Evolutionary conservation across 495 filamentous ascomycete species (phyloP).

Genomic region (Penicillium coffeae): DNA sequence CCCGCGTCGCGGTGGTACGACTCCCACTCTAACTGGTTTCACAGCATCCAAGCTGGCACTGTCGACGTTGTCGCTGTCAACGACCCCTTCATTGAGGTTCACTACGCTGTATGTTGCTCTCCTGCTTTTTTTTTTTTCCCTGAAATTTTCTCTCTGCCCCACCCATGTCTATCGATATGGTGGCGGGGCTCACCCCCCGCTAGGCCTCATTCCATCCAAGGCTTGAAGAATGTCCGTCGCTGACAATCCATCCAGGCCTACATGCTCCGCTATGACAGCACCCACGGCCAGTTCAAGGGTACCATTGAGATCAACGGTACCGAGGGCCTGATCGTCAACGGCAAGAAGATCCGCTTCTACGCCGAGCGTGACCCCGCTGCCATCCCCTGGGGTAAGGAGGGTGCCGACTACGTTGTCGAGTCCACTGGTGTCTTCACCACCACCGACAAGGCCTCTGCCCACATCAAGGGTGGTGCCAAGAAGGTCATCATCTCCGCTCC

Average conservation of each 20-base stretch:
- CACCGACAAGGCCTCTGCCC: conserved; percentile 87
- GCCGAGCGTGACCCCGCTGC: conserved; percentile 81
- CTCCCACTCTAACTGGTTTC: conserved; percentile 31
- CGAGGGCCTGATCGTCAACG: conserved; percentile 81
- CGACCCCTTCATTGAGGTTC: conserved; percentile 97
- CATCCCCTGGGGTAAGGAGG: conserved; percentile 89
- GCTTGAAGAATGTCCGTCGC: too few relatives aligned
- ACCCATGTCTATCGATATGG: too few relatives aligned
- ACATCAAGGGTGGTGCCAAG: conserved; percentile 99
- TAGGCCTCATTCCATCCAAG: not conserved
- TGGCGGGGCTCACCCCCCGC: too few relatives aligned
- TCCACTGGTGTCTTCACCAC: conserved; percentile 99
- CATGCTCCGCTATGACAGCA: conserved; percentile 99
- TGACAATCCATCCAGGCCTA: conserved; percentile 80
- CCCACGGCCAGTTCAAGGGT: conserved; percentile 96
- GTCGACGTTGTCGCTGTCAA: conserved; percentile 94
- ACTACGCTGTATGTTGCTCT: conserved; percentile 81
- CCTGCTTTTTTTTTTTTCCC: not conserved
- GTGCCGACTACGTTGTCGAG: conserved; percentile 95
- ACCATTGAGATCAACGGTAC: conserved; percentile 64
- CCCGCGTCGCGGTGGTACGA: conserved; percentile 5
- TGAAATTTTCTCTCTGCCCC: too few relatives aligned
- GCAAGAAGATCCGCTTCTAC: conserved; percentile 96
- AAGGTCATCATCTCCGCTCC: conserved; percentile 99
- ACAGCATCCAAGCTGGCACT: conserved; percentile 77